Evolutionary conservation across 1,284 basidiomycete species (phyloP).

Genomic region (Porogramme epimiltina): DNA sequence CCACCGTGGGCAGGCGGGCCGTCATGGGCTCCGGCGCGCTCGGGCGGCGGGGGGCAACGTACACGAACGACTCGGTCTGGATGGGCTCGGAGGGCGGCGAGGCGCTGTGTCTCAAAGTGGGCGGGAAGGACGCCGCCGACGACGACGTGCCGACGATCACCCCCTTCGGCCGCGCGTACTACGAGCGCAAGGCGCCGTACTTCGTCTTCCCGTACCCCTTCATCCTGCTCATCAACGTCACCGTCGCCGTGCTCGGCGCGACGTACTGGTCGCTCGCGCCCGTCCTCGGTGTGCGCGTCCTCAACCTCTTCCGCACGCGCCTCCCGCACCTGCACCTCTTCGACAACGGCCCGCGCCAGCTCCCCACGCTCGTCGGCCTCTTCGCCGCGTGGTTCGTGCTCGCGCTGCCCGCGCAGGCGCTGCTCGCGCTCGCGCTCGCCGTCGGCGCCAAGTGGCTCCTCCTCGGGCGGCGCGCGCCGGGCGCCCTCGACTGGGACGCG

Average conservation of each 20-base stretch:
- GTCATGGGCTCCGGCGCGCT: conserved; percentile 50
- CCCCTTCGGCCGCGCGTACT: conserved; percentile 50
- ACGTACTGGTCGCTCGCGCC: conserved; percentile 45
- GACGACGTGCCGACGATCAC: conserved; percentile 36
- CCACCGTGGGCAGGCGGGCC: conserved; percentile 39
- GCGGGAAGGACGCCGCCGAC: conserved; percentile 13
- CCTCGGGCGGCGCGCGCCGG: conserved; percentile 35
- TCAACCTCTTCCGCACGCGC: conserved; percentile 37
- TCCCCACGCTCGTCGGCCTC: conserved; percentile 39
- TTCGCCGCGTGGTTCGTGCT: conserved; percentile 39
- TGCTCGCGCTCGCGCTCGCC: conserved; percentile 38
- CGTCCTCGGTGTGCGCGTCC: conserved; percentile 40
- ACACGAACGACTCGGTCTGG: conserved; percentile 47
- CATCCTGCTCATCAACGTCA: conserved; percentile 37
- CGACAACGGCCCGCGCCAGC: conserved; percentile 36
- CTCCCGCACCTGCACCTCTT: conserved; percentile 35
- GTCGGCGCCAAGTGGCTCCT: conserved; percentile 42
- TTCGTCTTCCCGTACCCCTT: conserved; percentile 45
- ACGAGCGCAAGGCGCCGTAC: conserved; percentile 42
- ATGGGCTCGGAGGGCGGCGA: conserved; percentile 44
- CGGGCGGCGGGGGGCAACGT: conserved; percentile 38
- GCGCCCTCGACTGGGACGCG: conserved; percentile 22
- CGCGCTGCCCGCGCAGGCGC: conserved; percentile 38
- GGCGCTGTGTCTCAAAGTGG: conserved; percentile 30
- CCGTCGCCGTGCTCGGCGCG: conserved; percentile 31